Conservation (phyloP, 2,329 filamentous ascomycete genomes). For the Triangularia verruculosa region DNA sequence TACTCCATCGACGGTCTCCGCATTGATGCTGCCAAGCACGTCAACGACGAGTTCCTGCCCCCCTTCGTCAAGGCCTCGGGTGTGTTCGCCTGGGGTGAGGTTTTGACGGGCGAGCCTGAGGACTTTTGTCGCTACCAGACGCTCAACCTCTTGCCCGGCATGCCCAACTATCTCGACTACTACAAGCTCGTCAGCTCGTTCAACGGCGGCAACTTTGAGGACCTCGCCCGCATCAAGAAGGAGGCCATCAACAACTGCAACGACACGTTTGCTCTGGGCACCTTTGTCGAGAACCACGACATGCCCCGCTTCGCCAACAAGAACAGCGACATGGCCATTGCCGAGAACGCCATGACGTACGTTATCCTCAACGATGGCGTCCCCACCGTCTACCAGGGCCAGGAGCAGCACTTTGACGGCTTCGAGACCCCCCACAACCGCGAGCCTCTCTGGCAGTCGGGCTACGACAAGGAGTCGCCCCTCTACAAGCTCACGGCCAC, state of each 20-base stretch:
- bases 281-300: constrained; percentile 60
- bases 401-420: constrained; percentile 59
- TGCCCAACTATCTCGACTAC: constrained; percentile 56
- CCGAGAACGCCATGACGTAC: constrained; percentile 60
- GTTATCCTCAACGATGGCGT: constrained; percentile 61
- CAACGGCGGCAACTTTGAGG: constrained; percentile 38
- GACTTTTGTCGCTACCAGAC: constrained; percentile 53
- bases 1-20: constrained; percentile 62
- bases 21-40: constrained; percentile 61
- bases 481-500: constrained; percentile 48
- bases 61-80: constrained; percentile 52
- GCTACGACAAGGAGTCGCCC: constrained; percentile 44
- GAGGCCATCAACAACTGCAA: constrained; percentile 37
- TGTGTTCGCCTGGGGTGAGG: constrained; percentile 60
- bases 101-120: constrained; percentile 50
- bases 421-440: constrained; percentile 49
- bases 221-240: constrained; percentile 39
- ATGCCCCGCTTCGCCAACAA: constrained; percentile 50
- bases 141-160: constrained; percentile 46
- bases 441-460: constrained; percentile 57
- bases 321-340: constrained; percentile 52
- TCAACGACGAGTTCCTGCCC: constrained; percentile 57
- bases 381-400: constrained; percentile 57
- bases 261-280: constrained; percentile 46
- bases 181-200: constrained; percentile 40